Conservation (phyloP, 768 basidiomycete species). For the Leccinum arenicola region DNA sequence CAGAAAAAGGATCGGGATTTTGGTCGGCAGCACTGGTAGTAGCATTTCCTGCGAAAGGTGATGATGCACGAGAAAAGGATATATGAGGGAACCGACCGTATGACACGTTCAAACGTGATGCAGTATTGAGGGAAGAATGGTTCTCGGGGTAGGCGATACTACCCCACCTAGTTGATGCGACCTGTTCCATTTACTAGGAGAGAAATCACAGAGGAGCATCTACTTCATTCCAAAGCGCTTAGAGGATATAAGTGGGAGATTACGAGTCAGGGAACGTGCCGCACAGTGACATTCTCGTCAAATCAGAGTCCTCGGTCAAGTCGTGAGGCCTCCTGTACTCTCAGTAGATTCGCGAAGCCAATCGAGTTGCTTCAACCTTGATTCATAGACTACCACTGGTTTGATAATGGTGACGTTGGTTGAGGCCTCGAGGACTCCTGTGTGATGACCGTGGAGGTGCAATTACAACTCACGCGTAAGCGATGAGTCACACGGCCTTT, state of each 20-base stretch:
- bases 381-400: no score
- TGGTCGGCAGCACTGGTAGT: not conserved
- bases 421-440: no score
- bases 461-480: no score
- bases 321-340: not conserved
- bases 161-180: not conserved
- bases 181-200: not conserved
- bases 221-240: not conserved
- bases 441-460: no score
- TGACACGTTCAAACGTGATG: constrained; percentile 11
- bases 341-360: no score
- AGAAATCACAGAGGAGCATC: not conserved
- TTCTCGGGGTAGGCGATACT: not conserved
- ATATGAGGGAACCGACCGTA: constrained; percentile 4
- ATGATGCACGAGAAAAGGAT: not conserved
- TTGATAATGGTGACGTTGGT: no score
- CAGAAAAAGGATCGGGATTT: constrained; percentile 4
- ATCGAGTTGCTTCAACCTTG: no score
- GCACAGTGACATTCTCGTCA: not conserved
- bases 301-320: not conserved
- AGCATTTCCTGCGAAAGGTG: constrained; percentile 7
- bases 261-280: not conserved
- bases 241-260: not conserved
- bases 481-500: no score
- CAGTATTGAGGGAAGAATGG: not conserved